Evolutionary conservation across 345 rosid genomes (phyloP), one percentile per base, ranked within the genome.

Genomic region (Citrus reticulata): DNA sequence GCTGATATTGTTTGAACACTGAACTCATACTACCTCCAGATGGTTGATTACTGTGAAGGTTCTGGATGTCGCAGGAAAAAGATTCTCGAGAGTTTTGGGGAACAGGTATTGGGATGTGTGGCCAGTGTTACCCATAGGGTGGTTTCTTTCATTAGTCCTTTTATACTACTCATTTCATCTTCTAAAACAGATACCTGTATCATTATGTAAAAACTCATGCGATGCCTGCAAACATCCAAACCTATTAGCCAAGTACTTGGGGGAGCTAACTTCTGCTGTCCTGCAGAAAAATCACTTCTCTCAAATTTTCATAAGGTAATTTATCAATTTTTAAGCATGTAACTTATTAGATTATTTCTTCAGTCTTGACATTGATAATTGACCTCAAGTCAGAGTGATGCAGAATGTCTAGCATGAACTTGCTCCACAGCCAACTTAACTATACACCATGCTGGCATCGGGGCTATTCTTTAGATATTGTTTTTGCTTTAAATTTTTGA

Each of bases 41-140:
- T 96, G 89, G 87, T 94, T 80, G 90, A 87, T 75, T 96, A 94
- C 81, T 96, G 98, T 55, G 99, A 92, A 86, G 86, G 90, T 87
- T 84, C 95, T 78, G 97, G 97, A 80, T 94, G 99, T 83, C 95
- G 98, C 69, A 87, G 99, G 84, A 90, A 87, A 86, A 96, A 86
- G 81, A 87, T 96, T 83, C 93, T 96, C 30, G 91, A 96, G 78
- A 85, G 95, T 87, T 94, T 96, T 84, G 98, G 98, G 65, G 98
- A 94, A 84, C 88, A 92, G 99, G 98, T 93, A 78, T 64, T 61
- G 13, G 68, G n/a, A 65, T 67, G 29, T 74, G n/a, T 72, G 24
- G 72, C 69, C 42, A 37, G 24, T 60, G 35, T 24, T 60, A n/a
- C 27, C 27, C 17, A 8, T 35, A 17, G 59, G 40, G 35, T 72